Evolutionary conservation across 2,329 filamentous ascomycete genomes (phyloP).

Genomic region (Epichloe sylvatica): DNA sequence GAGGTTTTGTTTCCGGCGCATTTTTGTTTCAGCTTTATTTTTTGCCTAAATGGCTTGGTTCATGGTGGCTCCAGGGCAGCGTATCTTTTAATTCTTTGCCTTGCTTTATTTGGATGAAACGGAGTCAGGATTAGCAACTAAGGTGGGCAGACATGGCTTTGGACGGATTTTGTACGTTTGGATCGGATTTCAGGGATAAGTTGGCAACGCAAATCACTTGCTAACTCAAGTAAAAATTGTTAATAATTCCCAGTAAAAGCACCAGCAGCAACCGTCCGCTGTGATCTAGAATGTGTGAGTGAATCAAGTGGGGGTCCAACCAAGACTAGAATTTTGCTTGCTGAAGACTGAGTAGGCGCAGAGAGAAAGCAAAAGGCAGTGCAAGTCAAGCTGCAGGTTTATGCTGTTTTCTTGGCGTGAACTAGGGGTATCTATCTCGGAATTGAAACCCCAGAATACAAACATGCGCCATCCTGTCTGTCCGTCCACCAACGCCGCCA

Average conservation of each 20-base stretch:
- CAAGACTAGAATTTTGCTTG: too few relatives aligned
- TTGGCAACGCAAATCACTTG: not conserved
- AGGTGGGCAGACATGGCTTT: not conserved
- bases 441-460: not conserved
- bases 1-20: not conserved
- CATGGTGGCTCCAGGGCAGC: not conserved
- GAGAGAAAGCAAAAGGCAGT: not conserved
- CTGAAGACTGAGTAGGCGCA: too few relatives aligned
- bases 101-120: conserved; percentile 1
- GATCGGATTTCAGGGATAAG: not conserved
- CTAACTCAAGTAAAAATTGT: not conserved
- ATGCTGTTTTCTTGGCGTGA: not conserved
- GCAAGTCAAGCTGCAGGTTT: not conserved
- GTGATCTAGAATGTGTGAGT: too few relatives aligned
- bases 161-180: conserved; percentile 3
- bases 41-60: conserved; percentile 1
- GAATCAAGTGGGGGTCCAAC: too few relatives aligned
- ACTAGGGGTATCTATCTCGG: conserved; percentile 3
- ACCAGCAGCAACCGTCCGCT: too few relatives aligned
- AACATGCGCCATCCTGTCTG: not conserved
- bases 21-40: conserved; percentile 2
- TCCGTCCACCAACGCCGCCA: not conserved
- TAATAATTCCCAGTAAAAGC: not conserved
- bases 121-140: conserved; percentile 4
- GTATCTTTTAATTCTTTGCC: not conserved